A percentile compares a stretch with the other conserved stretches of the same genome.
These are phyloP conservation scores for Fusarium sp. DNA, from an alignment of 2,329 filamentous ascomycete genomes.

Conservation along the genomic window DNA sequence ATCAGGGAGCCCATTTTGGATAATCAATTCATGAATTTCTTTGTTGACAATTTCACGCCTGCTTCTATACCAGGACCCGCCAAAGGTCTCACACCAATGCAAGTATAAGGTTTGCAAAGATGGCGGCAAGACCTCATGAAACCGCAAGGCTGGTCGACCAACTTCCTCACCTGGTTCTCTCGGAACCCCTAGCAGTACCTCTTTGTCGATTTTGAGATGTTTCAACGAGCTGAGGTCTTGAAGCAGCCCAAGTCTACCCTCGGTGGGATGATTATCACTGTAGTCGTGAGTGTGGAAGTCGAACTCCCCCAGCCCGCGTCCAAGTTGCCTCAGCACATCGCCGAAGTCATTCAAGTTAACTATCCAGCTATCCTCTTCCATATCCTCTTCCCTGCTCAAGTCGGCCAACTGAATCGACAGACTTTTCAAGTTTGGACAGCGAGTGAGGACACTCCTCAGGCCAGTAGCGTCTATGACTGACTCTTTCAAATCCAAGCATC, in stretches of 20 bases:
- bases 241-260: constrained; percentile 10
- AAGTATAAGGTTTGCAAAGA: constrained; percentile 15
- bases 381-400: too few species aligned
- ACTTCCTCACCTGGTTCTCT: too few species aligned
- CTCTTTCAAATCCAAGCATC: background rate
- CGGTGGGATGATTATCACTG: background rate
- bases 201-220: background rate
- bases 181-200: background rate
- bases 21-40: background rate
- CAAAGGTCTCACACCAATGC: accelerated
- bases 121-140: background rate
- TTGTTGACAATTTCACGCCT: background rate
- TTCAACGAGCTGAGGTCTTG: background rate
- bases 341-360: background rate
- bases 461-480: background rate
- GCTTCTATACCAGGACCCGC: accelerated
- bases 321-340: background rate
- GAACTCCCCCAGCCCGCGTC: background rate
- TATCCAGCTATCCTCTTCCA: background rate
- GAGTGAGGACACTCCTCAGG: background rate
- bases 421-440: background rate
- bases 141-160: too few species aligned
- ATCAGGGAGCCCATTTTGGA: background rate
- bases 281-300: background rate
- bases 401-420: background rate